A percentile compares a stretch with the other conserved stretches of the same genome.
These are phyloP conservation scores for Nicotiana knightiana DNA, from an alignment of 257 asterid species.

Conservation along the genomic window DNA sequence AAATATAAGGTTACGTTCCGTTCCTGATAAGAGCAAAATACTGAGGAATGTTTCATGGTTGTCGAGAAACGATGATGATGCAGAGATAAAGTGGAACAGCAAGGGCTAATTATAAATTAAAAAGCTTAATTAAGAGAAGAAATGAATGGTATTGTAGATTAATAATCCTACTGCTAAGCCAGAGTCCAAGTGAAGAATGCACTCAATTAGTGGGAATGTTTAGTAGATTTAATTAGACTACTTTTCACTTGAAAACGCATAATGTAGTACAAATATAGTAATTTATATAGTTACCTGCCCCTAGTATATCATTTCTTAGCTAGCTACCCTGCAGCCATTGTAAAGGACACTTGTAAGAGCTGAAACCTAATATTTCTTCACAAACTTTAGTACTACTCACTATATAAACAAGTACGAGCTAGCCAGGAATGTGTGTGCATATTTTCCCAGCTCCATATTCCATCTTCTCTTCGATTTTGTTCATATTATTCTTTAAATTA, in stretches of 20 bases:
- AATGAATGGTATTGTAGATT: background rate
- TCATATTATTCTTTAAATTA: background rate
- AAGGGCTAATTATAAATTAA: background rate
- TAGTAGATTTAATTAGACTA: background rate
- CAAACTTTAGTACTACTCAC: background rate
- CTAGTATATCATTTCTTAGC: background rate
- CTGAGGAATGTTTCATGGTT: background rate
- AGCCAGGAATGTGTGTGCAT: background rate
- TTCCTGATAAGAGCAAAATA: background rate
- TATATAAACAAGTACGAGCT: background rate
- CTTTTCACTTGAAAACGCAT: slow-evolving; percentile 3
- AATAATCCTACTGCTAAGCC: slow-evolving; percentile 3
- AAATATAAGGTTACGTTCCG: background rate
- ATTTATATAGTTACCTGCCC: background rate
- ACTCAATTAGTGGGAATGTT: slow-evolving; percentile 7
- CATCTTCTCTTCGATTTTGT: background rate
- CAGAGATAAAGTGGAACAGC: slow-evolving; percentile 10
- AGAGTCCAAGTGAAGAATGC: slow-evolving; percentile 1
- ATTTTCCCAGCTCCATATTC: background rate
- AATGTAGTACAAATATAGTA: slow-evolving; percentile 4
- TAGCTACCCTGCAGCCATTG: background rate
- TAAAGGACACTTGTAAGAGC: background rate
- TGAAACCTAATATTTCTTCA: slow-evolving; percentile 1
- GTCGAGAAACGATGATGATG: slow-evolving; percentile 5
- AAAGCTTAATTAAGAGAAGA: background rate